phyloP scores from a whole-genome alignment of 1,139 yeast genomes.

The Debaryomyces subglobosus region DNA sequence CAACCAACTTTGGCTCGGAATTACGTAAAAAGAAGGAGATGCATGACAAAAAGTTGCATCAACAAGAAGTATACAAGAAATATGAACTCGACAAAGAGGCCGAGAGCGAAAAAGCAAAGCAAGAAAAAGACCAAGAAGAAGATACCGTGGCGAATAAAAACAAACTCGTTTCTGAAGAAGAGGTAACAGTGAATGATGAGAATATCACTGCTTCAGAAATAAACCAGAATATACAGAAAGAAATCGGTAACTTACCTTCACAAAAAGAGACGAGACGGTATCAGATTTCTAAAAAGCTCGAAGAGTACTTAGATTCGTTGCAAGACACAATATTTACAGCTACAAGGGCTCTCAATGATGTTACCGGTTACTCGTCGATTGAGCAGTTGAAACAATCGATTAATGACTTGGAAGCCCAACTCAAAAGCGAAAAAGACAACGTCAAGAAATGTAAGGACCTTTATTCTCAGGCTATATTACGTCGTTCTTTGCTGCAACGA shows the following conservation, averaged over 20 bases:
- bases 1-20: conserved; percentile 26
- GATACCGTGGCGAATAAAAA: neutral
- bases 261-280: conserved; percentile 28
- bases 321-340: conserved; percentile 71
- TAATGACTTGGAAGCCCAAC: conserved; percentile 49
- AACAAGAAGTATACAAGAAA: conserved; percentile 8
- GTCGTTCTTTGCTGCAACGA: conserved; percentile 72
- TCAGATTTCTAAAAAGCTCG: conserved; percentile 38
- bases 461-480: conserved; percentile 66
- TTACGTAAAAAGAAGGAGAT: conserved; percentile 9
- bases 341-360: conserved; percentile 78
- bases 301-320: conserved; percentile 59
- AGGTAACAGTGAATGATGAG: neutral
- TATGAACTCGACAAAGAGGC: conserved; percentile 3
- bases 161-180: neutral
- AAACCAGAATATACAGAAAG: conserved; percentile 23
- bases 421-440: conserved; percentile 50
- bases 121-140: neutral
- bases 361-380: conserved; percentile 88
- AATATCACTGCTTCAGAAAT: conserved; percentile 12
- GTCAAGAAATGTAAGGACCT: conserved; percentile 53
- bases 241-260: conserved; percentile 34
- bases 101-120: neutral
- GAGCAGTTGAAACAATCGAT: conserved; percentile 70
- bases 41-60: conserved; percentile 12